Conservation (phyloP, 2,329 filamentous ascomycete genomes). For the Aspergillus fructus region DNA sequence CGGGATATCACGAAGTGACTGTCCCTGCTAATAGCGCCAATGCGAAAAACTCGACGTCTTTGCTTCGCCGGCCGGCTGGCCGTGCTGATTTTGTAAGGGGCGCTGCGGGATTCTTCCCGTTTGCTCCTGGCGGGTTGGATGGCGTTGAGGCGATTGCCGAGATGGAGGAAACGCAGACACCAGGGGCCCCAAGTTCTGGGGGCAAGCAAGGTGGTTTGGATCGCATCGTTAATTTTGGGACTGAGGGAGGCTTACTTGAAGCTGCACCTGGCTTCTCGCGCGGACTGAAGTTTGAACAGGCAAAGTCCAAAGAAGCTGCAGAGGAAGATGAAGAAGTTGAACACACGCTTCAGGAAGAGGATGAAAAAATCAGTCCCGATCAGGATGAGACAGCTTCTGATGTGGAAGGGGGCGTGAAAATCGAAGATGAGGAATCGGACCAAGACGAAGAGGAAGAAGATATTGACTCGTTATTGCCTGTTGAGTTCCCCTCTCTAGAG, state of each 20-base stretch:
- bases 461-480: constrained; percentile 82
- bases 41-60: constrained; percentile 91
- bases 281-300: constrained; percentile 70
- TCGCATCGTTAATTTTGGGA: constrained; percentile 78
- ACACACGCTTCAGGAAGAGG: constrained; percentile 55
- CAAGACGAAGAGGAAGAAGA: constrained; percentile 48
- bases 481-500: constrained; percentile 90
- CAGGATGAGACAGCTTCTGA: constrained; percentile 49
- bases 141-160: constrained; percentile 82
- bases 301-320: constrained; percentile 57
- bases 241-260: constrained; percentile 75
- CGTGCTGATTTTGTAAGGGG: constrained; percentile 90
- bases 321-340: constrained; percentile 70
- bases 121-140: constrained; percentile 86
- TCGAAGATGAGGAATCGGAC: constrained; percentile 28
- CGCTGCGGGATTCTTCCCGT: constrained; percentile 90
- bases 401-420: constrained; percentile 31
- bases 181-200: constrained; percentile 42
- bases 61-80: constrained; percentile 80
- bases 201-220: constrained; percentile 61
- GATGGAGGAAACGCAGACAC: constrained; percentile 67
- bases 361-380: constrained; percentile 46
- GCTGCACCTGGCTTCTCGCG: constrained; percentile 77
- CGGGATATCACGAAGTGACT: constrained; percentile 90
- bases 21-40: constrained; percentile 85